Percentiles rank a stretch among this genome's conserved stretches.
phyloP scores from a whole-genome alignment of 2,329 filamentous ascomycete genomes.

The Sordariomycetes sp. region DNA sequence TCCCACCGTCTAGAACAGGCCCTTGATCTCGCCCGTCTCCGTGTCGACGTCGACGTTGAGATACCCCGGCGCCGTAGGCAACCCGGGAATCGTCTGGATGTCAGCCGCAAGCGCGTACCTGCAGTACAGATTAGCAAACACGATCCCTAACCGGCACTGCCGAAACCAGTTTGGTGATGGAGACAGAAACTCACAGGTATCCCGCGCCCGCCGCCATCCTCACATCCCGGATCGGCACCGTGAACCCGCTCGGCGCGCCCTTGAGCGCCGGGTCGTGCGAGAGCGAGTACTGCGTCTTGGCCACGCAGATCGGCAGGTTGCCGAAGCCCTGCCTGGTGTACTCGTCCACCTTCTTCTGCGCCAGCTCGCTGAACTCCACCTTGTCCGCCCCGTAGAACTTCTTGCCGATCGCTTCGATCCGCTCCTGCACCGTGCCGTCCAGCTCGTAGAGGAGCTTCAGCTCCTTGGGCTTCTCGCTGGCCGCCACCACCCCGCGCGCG shows the following conservation, averaged over 20 bases:
- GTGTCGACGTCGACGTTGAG: conserved; percentile 80
- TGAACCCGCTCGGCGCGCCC: conserved; percentile 90
- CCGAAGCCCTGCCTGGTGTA: conserved; percentile 89
- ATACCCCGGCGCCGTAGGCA: conserved; percentile 92
- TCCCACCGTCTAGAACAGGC: conserved; percentile 62
- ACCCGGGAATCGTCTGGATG: conserved; percentile 94
- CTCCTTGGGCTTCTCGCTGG: conserved; percentile 72
- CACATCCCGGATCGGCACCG: conserved; percentile 88
- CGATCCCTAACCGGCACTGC: neutral
- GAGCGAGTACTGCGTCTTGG: conserved; percentile 96
- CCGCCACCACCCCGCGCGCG: conserved; percentile 74
- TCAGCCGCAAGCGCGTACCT: conserved; percentile 91
- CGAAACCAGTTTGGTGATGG: neutral
- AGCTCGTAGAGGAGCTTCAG: conserved; percentile 81
- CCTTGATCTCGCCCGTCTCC: conserved; percentile 77
- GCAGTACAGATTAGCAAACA: neutral
- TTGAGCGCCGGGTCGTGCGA: conserved; percentile 90
- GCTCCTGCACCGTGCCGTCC: conserved; percentile 70
- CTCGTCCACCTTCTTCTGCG: conserved; percentile 91
- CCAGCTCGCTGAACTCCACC: conserved; percentile 88
- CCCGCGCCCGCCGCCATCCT: conserved; percentile 89
- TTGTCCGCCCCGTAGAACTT: conserved; percentile 88
- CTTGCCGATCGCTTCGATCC: conserved; percentile 82
- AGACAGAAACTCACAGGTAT: conserved; percentile 55
- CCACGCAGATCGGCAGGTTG: conserved; percentile 89